Conservation (phyloP, 805 yeast genomes). For the Starmerella sp. region DNA sequence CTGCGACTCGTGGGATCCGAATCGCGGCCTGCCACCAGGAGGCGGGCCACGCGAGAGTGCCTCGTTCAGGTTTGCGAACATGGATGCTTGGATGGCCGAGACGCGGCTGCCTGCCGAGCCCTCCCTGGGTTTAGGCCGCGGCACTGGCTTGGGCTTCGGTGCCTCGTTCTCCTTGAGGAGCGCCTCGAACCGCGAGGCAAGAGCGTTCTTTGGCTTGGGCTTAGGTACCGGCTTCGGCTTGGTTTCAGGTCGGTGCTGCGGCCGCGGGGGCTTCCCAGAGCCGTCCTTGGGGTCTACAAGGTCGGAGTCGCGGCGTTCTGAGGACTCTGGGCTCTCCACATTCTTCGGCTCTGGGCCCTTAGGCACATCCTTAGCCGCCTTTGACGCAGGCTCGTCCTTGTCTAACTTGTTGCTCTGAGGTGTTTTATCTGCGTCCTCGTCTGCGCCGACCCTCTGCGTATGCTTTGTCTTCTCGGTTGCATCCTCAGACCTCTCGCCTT, state of each 20-base stretch:
- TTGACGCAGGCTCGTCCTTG: no score
- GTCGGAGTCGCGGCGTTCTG: neutral
- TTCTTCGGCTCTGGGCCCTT: no score
- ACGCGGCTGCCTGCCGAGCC: constrained; percentile 6
- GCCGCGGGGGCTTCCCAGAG: neutral
- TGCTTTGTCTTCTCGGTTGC: no score
- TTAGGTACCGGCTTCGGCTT: constrained; percentile 12
- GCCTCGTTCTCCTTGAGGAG: constrained; percentile 17
- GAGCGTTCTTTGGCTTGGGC: constrained; percentile 16
- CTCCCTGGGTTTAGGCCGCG: constrained; percentile 15
- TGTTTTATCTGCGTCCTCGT: no score
- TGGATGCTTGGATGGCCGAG: constrained; percentile 17
- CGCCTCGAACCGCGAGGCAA: constrained; percentile 19
- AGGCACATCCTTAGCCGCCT: no score
- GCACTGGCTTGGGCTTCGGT: constrained; percentile 13
- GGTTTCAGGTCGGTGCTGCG: constrained; percentile 9
- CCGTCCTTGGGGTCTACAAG: constrained; percentile 1
- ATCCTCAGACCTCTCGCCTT: no score
- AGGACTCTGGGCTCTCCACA: no score
- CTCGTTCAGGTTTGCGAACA: constrained; percentile 21
- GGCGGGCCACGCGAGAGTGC: constrained; percentile 24
- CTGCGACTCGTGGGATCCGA: constrained; percentile 1
- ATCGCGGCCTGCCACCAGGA: constrained; percentile 10
- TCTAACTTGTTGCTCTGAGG: no score
- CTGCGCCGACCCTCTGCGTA: no score